phyloP scores from a whole-genome alignment of 305 asterid species.

The Solanum hybrid region DNA sequence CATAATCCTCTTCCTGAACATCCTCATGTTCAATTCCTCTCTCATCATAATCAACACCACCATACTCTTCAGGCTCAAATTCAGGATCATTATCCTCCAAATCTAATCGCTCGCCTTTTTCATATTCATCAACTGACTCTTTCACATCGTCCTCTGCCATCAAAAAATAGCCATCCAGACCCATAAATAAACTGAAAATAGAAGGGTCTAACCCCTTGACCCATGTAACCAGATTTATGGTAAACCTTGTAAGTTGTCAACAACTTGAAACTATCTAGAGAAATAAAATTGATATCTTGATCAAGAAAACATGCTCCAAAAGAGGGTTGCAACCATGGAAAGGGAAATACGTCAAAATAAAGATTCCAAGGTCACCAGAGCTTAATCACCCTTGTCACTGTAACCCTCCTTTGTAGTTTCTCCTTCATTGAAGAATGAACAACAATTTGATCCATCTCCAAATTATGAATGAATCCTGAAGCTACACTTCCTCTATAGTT shows the following conservation, averaged over 20 bases:
- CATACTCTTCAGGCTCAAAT: constrained; percentile 84
- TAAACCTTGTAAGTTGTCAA: background rate
- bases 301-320: background rate
- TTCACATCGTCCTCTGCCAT: constrained; percentile 61
- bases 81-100: constrained; percentile 96
- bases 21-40: constrained; percentile 65
- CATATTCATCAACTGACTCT: constrained; percentile 71
- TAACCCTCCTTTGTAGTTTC: background rate
- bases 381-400: background rate
- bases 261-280: background rate
- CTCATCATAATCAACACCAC: constrained; percentile 73
- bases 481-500: background rate
- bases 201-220: background rate
- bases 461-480: background rate
- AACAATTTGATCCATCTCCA: background rate
- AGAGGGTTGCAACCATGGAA: background rate
- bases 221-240: background rate
- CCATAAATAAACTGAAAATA: constrained; percentile 17
- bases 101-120: constrained; percentile 75
- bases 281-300: background rate
- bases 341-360: background rate
- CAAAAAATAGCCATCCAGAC: constrained; percentile 23
- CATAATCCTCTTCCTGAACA: constrained; percentile 51
- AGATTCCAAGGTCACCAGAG: background rate
- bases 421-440: background rate